Evolutionary conservation across 1,284 basidiomycete species (phyloP).

Genomic region (Ceratobasidium sp.): DNA sequence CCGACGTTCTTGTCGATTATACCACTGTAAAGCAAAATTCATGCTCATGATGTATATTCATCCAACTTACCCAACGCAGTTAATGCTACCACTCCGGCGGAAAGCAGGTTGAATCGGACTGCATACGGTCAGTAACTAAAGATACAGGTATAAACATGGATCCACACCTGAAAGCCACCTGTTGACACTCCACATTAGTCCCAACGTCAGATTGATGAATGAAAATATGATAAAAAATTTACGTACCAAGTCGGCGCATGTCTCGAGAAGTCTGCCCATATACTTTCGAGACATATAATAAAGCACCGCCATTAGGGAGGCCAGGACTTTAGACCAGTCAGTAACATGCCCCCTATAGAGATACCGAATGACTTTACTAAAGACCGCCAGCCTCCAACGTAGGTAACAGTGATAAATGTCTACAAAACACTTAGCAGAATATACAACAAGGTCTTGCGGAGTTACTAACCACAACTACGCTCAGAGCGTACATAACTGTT

Average conservation of each 20-base stretch:
- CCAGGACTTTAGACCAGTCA: slow-evolving; percentile 43
- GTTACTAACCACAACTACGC: slow-evolving; percentile 23
- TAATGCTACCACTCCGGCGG: slow-evolving; percentile 72
- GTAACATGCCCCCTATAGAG: neutral
- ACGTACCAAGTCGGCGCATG: slow-evolving; percentile 80
- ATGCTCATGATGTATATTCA: neutral
- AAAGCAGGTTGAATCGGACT: slow-evolving; percentile 83
- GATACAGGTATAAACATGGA: slow-evolving; percentile 46
- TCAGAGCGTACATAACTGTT: slow-evolving; percentile 35
- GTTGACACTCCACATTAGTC: slow-evolving; percentile 84
- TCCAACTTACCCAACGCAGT: slow-evolving; percentile 59
- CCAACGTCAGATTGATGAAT: too few species aligned
- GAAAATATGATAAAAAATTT: too few species aligned
- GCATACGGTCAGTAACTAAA: slow-evolving; percentile 85
- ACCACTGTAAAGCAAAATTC: slow-evolving; percentile 55
- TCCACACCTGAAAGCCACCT: slow-evolving; percentile 50
- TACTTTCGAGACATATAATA: slow-evolving; percentile 73
- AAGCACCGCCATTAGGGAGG: slow-evolving; percentile 64
- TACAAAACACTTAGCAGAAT: slow-evolving; percentile 52
- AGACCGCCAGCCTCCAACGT: slow-evolving; percentile 78
- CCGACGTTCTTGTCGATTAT: slow-evolving; percentile 69
- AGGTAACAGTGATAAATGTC: slow-evolving; percentile 77
- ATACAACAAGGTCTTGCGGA: neutral
- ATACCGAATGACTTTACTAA: slow-evolving; percentile 53
- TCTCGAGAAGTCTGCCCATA: slow-evolving; percentile 89